Base-by-base conservation (phyloP, 352 stramenopile species). In the Globisporangium nodosum region DNA sequence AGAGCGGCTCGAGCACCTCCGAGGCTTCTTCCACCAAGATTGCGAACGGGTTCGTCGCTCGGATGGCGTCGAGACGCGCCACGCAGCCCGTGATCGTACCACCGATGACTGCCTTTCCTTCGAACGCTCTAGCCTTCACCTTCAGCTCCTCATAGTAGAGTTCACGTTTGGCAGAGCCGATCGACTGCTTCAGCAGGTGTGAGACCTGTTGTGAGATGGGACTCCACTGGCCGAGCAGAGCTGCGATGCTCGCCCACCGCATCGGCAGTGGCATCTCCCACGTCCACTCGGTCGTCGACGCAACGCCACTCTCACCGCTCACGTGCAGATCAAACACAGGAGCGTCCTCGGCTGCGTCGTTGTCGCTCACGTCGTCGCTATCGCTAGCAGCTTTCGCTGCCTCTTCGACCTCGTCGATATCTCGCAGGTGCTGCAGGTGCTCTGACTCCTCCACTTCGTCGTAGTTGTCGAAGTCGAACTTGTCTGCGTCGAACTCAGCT, bases 21-120 rank as follows among this genome's bases (percentile, higher is more conserved):
- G 78, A 90, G 11, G 88, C 84, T 53, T 96, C 88, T 71, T 96
- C 86, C 0, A 94, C 84, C 27, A 96, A 65, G 58, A 96, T 85
- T 3, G 85, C 84, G 58, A 96, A 95, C 5, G 86, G 86, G 39
- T 91, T 88, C 0, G 85, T 95, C 7, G 80, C 78, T 11, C 85
- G 76, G 60, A 96, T 92, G 0, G 79, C 71, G 56, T 96, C 85
- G 9, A 96, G 63, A 40, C 87, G 71, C 6, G 84, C 78, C 2
- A 96, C 87, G 31, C 87, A 96, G 16, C 87, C 84, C 0, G 88
- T 91, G 51, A 96, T 96, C 0, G 87, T 96, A 0, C 87, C 87
- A 15, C 84, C 86, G 60, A 96, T 94, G 0, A 96, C 73, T 40
- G 85, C 66, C 61, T 90, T 89, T 15, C 88, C 86, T 59, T 96